Conservation (phyloP, 495 filamentous ascomycete genomes). For the Melanomma pulvis-pyrius region DNA sequence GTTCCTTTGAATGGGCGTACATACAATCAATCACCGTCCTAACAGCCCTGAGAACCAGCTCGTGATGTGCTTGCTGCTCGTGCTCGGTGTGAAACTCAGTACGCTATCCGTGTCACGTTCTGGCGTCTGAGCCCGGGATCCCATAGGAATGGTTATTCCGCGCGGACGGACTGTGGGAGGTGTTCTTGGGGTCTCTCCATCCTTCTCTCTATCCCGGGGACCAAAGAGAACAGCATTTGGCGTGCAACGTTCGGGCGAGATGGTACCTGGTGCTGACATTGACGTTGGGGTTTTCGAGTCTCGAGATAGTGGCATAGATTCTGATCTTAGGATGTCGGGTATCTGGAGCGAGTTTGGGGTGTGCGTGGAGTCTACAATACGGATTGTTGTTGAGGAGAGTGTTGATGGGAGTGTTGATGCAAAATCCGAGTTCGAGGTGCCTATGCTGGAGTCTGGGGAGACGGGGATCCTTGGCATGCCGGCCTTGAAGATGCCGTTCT, state of each 20-base stretch:
- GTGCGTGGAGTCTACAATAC: constrained; percentile 8
- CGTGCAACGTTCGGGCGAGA: background rate
- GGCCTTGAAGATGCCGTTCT: constrained; percentile 4
- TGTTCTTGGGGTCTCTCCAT: constrained; percentile 12
- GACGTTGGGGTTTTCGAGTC: background rate
- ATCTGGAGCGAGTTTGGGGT: background rate
- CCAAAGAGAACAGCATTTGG: background rate
- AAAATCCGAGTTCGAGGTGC: background rate
- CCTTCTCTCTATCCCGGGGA: background rate
- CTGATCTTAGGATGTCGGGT: background rate
- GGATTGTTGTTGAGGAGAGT: background rate
- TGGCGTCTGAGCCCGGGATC: background rate
- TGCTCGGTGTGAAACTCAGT: constrained; percentile 13
- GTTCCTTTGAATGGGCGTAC: background rate
- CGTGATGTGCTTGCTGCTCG: constrained; percentile 20
- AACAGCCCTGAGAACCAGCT: constrained; percentile 32
- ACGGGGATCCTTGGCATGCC: background rate
- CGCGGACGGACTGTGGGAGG: constrained; percentile 9
- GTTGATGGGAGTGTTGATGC: background rate
- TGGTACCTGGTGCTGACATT: background rate
- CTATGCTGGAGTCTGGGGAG: background rate
- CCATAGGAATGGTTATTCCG: constrained; percentile 18
- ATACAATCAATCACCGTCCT: constrained; percentile 16
- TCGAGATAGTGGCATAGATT: background rate
- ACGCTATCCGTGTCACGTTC: constrained; percentile 21